Evolutionary conservation across 2,329 filamentous ascomycete species (phyloP).

Genomic region (Talaromyces islandicus): DNA sequence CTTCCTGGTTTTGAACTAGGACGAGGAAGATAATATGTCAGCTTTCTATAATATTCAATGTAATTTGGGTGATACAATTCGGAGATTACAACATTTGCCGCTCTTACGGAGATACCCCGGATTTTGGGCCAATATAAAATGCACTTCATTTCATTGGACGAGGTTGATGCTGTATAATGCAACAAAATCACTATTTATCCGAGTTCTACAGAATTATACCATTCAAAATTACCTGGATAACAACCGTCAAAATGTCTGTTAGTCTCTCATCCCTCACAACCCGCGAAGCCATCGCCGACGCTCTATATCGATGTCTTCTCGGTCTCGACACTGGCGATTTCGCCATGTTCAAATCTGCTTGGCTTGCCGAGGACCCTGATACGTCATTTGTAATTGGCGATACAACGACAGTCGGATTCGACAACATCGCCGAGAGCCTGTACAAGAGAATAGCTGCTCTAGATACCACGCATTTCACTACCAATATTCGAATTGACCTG

Average conservation of each 20-base stretch:
- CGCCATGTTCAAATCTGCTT: conserved; percentile 18
- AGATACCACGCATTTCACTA: conserved; percentile 27
- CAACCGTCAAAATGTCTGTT: background rate
- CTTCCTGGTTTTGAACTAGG: background rate
- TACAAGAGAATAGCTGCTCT: conserved; percentile 15
- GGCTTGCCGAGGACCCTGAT: conserved; percentile 7
- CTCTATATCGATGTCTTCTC: conserved; percentile 18
- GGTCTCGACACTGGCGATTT: conserved; percentile 17
- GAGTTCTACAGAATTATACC: background rate
- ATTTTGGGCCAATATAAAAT: background rate
- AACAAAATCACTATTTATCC: background rate
- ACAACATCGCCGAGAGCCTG: conserved; percentile 11
- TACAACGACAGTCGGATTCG: conserved; percentile 3
- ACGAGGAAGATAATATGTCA: background rate
- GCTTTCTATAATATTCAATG: background rate
- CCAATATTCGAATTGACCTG: conserved; percentile 23
- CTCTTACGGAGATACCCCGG: background rate
- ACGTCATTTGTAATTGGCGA: conserved; percentile 3
- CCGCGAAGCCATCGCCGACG: conserved; percentile 21
- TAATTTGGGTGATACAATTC: background rate
- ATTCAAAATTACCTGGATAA: background rate
- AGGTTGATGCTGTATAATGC: too few relatives aligned
- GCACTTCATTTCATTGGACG: too few relatives aligned
- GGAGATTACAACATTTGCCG: background rate
- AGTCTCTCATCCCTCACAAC: conserved; percentile 12